Evolutionary conservation across 148 eudicot species (phyloP).

Genomic region (Chenopodium berlandieri): DNA sequence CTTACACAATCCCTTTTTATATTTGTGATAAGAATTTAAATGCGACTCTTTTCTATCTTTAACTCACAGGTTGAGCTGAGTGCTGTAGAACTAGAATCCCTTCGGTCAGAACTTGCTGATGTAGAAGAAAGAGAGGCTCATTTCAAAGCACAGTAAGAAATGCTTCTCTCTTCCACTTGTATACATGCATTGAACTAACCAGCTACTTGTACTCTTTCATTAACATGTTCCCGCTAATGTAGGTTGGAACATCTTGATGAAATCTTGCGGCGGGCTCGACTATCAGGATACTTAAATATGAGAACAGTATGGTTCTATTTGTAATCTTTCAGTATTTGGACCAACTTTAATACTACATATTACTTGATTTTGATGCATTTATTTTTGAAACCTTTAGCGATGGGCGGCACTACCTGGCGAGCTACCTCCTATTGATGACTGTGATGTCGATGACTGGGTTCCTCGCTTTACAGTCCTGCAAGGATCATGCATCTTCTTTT

Average conservation of each 20-base stretch:
- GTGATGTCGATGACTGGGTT: slow-evolving; percentile 92
- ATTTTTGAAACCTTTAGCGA: slow-evolving; percentile 44
- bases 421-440: slow-evolving; percentile 83
- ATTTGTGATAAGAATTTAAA: background rate
- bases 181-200: background rate
- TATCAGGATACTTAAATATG: slow-evolving; percentile 75
- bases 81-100: slow-evolving; percentile 77
- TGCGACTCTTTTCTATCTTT: slow-evolving; percentile 3
- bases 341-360: background rate
- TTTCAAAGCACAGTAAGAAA: slow-evolving; percentile 79
- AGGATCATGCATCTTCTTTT: slow-evolving; percentile 78
- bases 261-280: slow-evolving; percentile 64
- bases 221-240: slow-evolving; percentile 16
- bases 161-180: slow-evolving; percentile 5
- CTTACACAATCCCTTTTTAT: background rate
- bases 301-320: slow-evolving; percentile 49
- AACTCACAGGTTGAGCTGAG: slow-evolving; percentile 59
- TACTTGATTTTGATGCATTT: background rate
- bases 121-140: slow-evolving; percentile 85
- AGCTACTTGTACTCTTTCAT: slow-evolving; percentile 2
- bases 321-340: background rate
- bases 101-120: slow-evolving; percentile 69
- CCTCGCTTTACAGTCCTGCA: slow-evolving; percentile 90
- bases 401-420: slow-evolving; percentile 98
- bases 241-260: slow-evolving; percentile 86